Percentiles rank a stretch among this genome's conserved stretches.
Evolutionary conservation across 306 rosid species (phyloP).

Genomic region (Abrus precatorius): DNA sequence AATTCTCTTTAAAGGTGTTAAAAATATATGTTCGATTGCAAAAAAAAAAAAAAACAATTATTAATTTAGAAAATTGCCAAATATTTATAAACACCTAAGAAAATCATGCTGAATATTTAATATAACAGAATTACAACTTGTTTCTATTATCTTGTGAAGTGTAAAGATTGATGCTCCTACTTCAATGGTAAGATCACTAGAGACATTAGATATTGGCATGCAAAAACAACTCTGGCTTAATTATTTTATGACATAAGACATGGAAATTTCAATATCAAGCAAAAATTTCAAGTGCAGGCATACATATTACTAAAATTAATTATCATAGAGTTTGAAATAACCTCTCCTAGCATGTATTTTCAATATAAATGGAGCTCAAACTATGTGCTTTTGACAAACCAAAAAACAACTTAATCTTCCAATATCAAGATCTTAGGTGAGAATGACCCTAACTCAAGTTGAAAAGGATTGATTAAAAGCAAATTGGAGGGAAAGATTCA

Average conservation of each 20-base stretch:
- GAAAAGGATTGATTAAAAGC: no score
- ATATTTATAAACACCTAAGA: background rate
- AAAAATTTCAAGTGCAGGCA: slow-evolving; percentile 38
- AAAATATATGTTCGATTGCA: background rate
- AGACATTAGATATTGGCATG: slow-evolving; percentile 98
- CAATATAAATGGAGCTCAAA: slow-evolving; percentile 35
- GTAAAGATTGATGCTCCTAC: slow-evolving; percentile 88
- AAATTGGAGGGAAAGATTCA: no score
- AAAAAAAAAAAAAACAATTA: background rate
- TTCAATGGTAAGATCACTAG: slow-evolving; percentile 90
- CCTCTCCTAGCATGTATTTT: slow-evolving; percentile 42
- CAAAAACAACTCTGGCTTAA: slow-evolving; percentile 47
- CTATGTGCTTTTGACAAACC: slow-evolving; percentile 43
- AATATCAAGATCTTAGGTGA: slow-evolving; percentile 40
- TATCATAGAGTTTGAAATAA: slow-evolving; percentile 46
- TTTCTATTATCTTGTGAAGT: slow-evolving; percentile 85
- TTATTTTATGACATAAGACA: slow-evolving; percentile 42
- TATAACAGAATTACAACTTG: slow-evolving; percentile 8
- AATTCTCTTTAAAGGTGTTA: slow-evolving; percentile 16
- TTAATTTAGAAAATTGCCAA: background rate
- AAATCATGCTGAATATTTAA: slow-evolving; percentile 34
- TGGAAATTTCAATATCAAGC: slow-evolving; percentile 34
- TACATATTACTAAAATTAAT: slow-evolving; percentile 55
- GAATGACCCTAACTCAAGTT: slow-evolving; percentile 56
- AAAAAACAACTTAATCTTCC: slow-evolving; percentile 51